phyloP scores from a whole-genome alignment of 2,329 filamentous ascomycete species.

The Xenosphaeropsis pyriputrescens region DNA sequence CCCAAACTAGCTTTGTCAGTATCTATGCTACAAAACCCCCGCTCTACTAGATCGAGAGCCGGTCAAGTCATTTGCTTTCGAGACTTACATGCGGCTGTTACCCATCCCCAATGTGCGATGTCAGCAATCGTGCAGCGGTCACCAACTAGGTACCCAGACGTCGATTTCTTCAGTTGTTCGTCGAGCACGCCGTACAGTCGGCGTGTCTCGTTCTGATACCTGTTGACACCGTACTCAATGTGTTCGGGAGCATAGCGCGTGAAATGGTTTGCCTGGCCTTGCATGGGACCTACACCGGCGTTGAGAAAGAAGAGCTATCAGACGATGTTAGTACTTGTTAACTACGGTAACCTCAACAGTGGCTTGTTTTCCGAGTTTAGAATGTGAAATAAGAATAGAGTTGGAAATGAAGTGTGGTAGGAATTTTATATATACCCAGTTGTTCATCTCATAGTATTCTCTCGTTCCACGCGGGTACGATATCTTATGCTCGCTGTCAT shows the following conservation, averaged over 20 bases:
- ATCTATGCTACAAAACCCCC: neutral
- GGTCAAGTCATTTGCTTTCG: neutral
- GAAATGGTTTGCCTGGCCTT: conserved; percentile 77
- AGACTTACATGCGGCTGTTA: conserved; percentile 34
- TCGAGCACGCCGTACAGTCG: conserved; percentile 70
- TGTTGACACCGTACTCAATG: conserved; percentile 69
- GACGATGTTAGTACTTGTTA: neutral
- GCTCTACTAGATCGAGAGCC: neutral
- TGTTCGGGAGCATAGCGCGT: conserved; percentile 66
- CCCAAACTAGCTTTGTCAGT: conserved; percentile 28
- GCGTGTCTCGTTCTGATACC: conserved; percentile 74
- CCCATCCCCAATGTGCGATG: conserved; percentile 70
- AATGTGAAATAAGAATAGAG: too few relatives aligned
- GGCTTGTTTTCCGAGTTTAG: too few relatives aligned
- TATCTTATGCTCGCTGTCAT: conserved; percentile 71
- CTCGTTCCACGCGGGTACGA: conserved; percentile 59
- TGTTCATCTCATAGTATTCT: conserved; percentile 68
- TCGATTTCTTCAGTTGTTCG: conserved; percentile 45
- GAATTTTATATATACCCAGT: conserved; percentile 41
- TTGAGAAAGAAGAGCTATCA: conserved; percentile 53
- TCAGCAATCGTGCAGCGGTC: conserved; percentile 63
- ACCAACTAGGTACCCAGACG: conserved; percentile 46
- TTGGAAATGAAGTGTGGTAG: too few relatives aligned
- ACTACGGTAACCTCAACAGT: too few relatives aligned
- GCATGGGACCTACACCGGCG: conserved; percentile 70